These are phyloP conservation scores for Hortiboletus flavorubellus DNA, from an alignment of 768 basidiomycete species.

Conservation along the genomic window DNA sequence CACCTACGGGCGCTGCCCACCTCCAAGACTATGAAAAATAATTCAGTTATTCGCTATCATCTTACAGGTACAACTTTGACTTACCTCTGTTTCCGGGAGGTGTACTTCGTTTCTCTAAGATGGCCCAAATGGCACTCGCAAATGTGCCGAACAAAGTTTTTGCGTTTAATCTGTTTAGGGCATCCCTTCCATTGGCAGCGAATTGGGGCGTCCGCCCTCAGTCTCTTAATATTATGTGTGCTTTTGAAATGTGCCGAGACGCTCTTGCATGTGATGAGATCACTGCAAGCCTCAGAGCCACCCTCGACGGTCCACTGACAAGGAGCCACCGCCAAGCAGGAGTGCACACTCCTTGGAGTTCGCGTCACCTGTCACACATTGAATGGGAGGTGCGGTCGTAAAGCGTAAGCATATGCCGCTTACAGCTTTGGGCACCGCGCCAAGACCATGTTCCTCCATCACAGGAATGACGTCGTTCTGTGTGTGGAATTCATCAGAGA, in stretches of 20 bases:
- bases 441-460: neutral
- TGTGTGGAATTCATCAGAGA: neutral
- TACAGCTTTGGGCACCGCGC: no score
- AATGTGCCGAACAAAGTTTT: slow-evolving; percentile 2
- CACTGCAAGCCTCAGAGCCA: neutral
- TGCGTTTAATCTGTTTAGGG: fast-evolving
- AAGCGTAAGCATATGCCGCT: no score
- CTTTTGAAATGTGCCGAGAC: neutral
- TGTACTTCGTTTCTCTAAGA: neutral
- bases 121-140: neutral
- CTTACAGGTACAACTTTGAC: neutral
- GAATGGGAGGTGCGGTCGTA: no score
- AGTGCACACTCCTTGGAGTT: neutral
- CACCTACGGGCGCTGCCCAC: no score
- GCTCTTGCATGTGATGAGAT: neutral
- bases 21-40: no score
- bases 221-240: neutral
- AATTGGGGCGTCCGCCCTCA: fast-evolving
- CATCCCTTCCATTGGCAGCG: neutral
- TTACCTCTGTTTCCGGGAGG: neutral
- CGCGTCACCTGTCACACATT: no score
- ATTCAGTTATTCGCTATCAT: neutral
- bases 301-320: neutral
- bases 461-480: neutral
- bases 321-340: neutral